Conservation (phyloP, 257 asterid genomes). For the Apocynum venetum region DNA sequence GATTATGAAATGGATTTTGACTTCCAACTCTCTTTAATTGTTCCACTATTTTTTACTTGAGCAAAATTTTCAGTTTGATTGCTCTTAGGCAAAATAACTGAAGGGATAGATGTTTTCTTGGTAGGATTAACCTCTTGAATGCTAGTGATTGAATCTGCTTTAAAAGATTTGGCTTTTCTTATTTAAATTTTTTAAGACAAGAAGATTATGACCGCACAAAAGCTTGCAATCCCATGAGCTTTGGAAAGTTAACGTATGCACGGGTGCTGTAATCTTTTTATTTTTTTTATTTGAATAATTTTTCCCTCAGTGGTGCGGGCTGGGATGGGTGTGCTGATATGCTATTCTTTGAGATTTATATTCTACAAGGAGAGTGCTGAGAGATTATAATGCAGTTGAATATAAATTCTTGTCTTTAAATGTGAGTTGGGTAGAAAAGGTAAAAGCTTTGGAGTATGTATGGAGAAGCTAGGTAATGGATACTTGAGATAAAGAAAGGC, state of each 20-base stretch:
- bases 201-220: not conserved
- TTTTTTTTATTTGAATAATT: not conserved
- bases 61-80: not conserved
- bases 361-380: not conserved
- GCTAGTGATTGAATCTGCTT: not conserved
- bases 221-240: not conserved
- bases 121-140: not conserved
- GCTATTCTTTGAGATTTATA: not conserved
- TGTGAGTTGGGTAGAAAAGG: not conserved
- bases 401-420: not conserved
- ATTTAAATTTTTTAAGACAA: not conserved
- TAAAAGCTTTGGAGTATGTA: not conserved
- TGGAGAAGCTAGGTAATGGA: not conserved
- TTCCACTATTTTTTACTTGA: not conserved
- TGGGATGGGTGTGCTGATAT: not conserved
- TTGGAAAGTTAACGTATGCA: not conserved
- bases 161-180: not conserved
- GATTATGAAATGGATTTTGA: not conserved
- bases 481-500: not conserved
- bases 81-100: not conserved
- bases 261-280: not conserved
- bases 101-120: not conserved
- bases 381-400: not conserved
- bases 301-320: not conserved
- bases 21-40: not conserved